Base-by-base conservation (phyloP, 257 asterid species). In the Mentha longifolia region DNA sequence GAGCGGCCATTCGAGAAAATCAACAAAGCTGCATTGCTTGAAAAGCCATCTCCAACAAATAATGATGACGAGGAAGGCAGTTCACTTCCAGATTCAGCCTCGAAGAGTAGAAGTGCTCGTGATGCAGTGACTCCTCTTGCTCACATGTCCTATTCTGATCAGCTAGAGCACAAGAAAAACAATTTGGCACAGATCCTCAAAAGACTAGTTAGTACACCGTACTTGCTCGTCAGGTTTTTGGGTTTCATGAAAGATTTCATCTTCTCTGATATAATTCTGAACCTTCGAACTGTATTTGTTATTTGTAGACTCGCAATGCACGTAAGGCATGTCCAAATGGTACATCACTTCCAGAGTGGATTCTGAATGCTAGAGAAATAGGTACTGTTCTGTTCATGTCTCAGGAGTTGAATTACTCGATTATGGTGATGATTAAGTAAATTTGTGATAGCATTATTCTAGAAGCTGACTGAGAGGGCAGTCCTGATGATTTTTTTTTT, bases 51-150 rank as follows among this genome's bases (percentile, higher is more conserved):
- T 12, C 46, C 51, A 31, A 63, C 75, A 30, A 76, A 62, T 47
- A 61, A 42, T 71, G 90, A 77, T 78, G 88, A 77, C 49, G 87
- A 67, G 16, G 80, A 71, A 58, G 91, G 73, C 61, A 75, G 42
- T 70, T 64, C 73, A 67, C 63, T 75, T 70, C 55, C 78, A 54
- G 81, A 74, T 70, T 74, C 88, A 15, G 79, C 52, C 69, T 43
- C 64, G 67, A 88, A 74, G 85, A 78, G 84, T 80, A 85, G 91
- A 83, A 86, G 82, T 68, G 96, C 73, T 19, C 97, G 96, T 37
- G 87, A 86, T 80, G 98, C 60, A 51, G 99, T 92, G 84, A 92
- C 99, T 78, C 97, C 99, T 58, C 97, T 95, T 82, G 93, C 98
- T 70, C 90, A 85, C 85, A 63, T 95, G 93, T 74, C 96, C n/a